Evolutionary conservation across 495 filamentous ascomycete species (phyloP), one percentile per base, ranked within the genome.

Genomic region (Xylaria flabelliformis): DNA sequence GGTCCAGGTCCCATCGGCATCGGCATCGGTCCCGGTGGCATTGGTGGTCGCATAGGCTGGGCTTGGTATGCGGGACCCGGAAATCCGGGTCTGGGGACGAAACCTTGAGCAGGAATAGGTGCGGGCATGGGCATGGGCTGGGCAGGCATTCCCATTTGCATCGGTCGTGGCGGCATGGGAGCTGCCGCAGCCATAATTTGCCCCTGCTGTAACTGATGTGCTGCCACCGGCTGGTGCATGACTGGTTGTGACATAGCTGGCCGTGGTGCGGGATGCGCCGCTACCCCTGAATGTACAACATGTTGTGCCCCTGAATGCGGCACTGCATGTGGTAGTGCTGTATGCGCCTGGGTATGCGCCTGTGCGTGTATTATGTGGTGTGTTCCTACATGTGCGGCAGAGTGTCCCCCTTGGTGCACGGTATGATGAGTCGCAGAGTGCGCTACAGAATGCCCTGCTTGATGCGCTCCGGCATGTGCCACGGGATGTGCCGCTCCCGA

Each of bases 71-170:
- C 21, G 46, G 64, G 64, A 2, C 64, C 64, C 19, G 44, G 42
- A 53, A 51, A 67, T 7, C 64, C 46, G 4, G 64, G 64, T 46
- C 64, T n/a, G 8, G 64, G 44, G 61, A 39, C 61, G 44, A 64
- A 64, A 1, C n/a, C 21, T 44, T 64, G 61, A 34, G 39, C n/a
- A 2, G 59, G 58, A 2, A 62, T 8, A 50, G 63, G 42, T 19
- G 21, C 12, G 8, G 64, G 48, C 50, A 67, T 56, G 4, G 48
- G 34, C 50, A 67, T 55, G 8, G 48, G 48, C 48, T 55, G 46
- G n/a, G 7, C 19, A 5, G 64, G 50, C 32, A 67, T 50, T 26
- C 46, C 64, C 64, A 67, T 67, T 21, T 67, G 65, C 8, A 67
- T 32, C 29, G 65, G 65, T 6, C 50, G 65, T 44, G 32, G 65